Evolutionary conservation across 192 early-diverging fungal genomes (phyloP), one percentile per base, ranked within the genome.

Genomic region (Dissophora ornata): DNA sequence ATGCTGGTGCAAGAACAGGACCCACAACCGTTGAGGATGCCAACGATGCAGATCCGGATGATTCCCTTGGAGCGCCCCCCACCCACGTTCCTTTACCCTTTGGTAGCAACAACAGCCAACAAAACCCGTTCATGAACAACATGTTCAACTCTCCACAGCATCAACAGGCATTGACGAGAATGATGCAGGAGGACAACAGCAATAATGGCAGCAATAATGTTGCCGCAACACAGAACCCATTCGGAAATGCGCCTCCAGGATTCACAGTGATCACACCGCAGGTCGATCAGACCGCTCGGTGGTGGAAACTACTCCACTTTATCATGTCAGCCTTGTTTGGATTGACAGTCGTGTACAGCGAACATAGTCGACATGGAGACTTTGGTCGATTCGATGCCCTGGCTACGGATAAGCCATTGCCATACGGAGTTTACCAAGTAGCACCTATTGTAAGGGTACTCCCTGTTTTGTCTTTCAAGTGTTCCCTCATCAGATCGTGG

Each of bases 241-340:
- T 62, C 68, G 71, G 62, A 25, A 54, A 51, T 36, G 25, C 30
- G 8, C 64, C 73, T 30, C 73, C 73, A 57, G 73, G 73, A 77
- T 77, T 77, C 44, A 77, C 73, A 45, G 65, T 77, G 15, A 44
- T 77, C 40, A 73, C 69, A 9, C 65, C 60, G 3, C 69, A 73
- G 12, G 55, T 52, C 18, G 79, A 84, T 74, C 44, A 58, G 40
- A 55, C 79, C 13, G 64, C 71, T 16, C 67, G 66, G 46, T 84
- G 80, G 71, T 87, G 86, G 86, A 81, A 84, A 26, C 44, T 87
- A 38, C 33, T 83, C 22, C 86, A 87, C 54, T 80, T 87, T 62
- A 33, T 71, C 1, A n/a, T 61, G 6, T 85, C 85, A 45, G 57
- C 70, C 2, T 21, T 75, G 7, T 71, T 87, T 22, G 86, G 82